phyloP scores from a whole-genome alignment of 2,329 filamentous ascomycete species.

The Fusarium nisikadoi region DNA sequence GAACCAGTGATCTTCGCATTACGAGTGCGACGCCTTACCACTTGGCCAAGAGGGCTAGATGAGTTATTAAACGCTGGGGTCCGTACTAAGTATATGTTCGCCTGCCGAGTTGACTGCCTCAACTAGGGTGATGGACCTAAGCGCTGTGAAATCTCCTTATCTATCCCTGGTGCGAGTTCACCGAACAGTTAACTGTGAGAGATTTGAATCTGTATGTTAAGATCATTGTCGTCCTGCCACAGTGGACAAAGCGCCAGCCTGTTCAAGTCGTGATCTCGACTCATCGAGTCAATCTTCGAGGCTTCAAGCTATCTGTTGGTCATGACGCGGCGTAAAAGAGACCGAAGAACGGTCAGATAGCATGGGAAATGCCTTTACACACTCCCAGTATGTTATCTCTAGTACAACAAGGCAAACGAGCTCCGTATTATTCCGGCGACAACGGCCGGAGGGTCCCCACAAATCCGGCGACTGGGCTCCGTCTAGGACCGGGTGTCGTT shows the following conservation, averaged over 20 bases:
- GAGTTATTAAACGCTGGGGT: not conserved
- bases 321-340: no score
- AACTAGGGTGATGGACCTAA: accelerated
- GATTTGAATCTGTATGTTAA: accelerated
- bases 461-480: not conserved
- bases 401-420: not conserved
- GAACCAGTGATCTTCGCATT: slow-evolving; percentile 44
- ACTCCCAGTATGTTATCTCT: not conserved
- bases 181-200: accelerated
- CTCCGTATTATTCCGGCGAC: not conserved
- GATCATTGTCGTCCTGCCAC: not conserved
- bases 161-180: accelerated
- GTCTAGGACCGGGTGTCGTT: accelerated
- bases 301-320: not conserved
- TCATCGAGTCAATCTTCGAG: not conserved
- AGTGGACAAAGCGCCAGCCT: accelerated
- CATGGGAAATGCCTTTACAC: accelerated
- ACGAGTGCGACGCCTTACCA: slow-evolving; percentile 45
- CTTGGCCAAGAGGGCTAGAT: slow-evolving; percentile 40
- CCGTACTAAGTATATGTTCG: accelerated
- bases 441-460: not conserved
- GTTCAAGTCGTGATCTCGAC: accelerated
- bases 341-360: accelerated
- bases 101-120: accelerated
- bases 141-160: accelerated